Evolutionary conservation across 1,284 basidiomycete species (phyloP).

Genomic region (Moesziomyces parantarcticus): DNA sequence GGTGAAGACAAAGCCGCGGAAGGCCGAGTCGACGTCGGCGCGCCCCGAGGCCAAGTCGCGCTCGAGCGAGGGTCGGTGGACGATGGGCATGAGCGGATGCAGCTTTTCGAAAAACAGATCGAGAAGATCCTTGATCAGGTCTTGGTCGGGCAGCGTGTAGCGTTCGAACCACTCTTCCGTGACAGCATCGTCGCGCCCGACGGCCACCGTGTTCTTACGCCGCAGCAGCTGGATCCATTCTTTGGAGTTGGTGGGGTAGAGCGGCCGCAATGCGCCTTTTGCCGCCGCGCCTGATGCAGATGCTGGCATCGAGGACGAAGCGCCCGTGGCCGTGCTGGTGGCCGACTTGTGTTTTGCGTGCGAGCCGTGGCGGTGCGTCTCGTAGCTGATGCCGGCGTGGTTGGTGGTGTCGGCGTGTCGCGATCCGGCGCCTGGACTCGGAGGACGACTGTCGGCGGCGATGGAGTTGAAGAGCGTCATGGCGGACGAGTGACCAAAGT

Average conservation of each 20-base stretch:
- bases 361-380: slow-evolving; percentile 27
- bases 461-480: slow-evolving; percentile 48
- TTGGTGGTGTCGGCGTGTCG: slow-evolving; percentile 15
- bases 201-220: slow-evolving; percentile 56
- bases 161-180: slow-evolving; percentile 57
- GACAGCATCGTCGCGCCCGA: slow-evolving; percentile 57
- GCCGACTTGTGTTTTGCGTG: slow-evolving; percentile 3
- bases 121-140: slow-evolving; percentile 47
- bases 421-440: slow-evolving; percentile 36
- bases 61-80: slow-evolving; percentile 54
- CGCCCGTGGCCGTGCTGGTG: background rate
- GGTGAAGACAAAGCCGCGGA: slow-evolving; percentile 61
- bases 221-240: slow-evolving; percentile 59
- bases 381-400: slow-evolving; percentile 47
- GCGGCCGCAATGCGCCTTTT: slow-evolving; percentile 15
- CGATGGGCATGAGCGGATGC: slow-evolving; percentile 59
- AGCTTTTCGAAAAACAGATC: slow-evolving; percentile 52
- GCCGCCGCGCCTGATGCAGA: slow-evolving; percentile 1
- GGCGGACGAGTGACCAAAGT: slow-evolving; percentile 55
- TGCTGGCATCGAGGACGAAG: background rate
- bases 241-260: slow-evolving; percentile 58
- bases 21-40: slow-evolving; percentile 56
- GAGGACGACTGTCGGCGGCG: slow-evolving; percentile 48
- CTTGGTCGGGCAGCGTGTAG: slow-evolving; percentile 50
- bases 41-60: slow-evolving; percentile 48